A percentile compares a stretch with the other conserved stretches of the same genome.
phyloP scores from a whole-genome alignment of 768 basidiomycete species.

The Podaxis carcinomalis region DNA sequence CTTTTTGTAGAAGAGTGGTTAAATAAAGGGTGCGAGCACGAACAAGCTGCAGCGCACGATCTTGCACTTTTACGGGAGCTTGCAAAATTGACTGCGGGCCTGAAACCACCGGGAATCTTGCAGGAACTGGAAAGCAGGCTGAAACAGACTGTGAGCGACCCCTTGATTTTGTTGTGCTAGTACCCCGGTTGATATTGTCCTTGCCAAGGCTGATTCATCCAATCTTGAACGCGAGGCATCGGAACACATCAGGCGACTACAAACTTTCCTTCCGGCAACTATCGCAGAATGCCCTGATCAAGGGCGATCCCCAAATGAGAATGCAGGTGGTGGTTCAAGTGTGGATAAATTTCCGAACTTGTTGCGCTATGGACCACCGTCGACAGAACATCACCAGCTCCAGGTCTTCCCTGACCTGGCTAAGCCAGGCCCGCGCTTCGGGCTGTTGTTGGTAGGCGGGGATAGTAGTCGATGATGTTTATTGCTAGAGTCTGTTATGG shows the following conservation, averaged over 20 bases:
- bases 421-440: conserved; percentile 72
- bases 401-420: conserved; percentile 54
- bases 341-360: conserved; percentile 34
- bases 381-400: conserved; percentile 39
- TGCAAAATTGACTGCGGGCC: conserved; percentile 26
- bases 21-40: conserved; percentile 21
- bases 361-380: conserved; percentile 49
- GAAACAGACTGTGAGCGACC: conserved; percentile 20
- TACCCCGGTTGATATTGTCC: neutral
- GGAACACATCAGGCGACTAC: conserved; percentile 52
- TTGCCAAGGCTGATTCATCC: neutral
- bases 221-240: conserved; percentile 15
- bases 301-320: conserved; percentile 11
- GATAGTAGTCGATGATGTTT: conserved; percentile 14
- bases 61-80: conserved; percentile 45
- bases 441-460: conserved; percentile 62
- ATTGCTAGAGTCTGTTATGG: neutral
- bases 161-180: neutral
- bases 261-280: conserved; percentile 51
- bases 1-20: conserved; percentile 34
- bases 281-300: conserved; percentile 40
- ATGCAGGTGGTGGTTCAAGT: conserved; percentile 17
- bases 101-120: conserved; percentile 22
- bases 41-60: conserved; percentile 33
- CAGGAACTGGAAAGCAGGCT: conserved; percentile 13